Evolutionary conservation across 768 basidiomycete genomes (phyloP), one percentile per base, ranked within the genome.

Genomic region (Hygrocybe punicea): DNA sequence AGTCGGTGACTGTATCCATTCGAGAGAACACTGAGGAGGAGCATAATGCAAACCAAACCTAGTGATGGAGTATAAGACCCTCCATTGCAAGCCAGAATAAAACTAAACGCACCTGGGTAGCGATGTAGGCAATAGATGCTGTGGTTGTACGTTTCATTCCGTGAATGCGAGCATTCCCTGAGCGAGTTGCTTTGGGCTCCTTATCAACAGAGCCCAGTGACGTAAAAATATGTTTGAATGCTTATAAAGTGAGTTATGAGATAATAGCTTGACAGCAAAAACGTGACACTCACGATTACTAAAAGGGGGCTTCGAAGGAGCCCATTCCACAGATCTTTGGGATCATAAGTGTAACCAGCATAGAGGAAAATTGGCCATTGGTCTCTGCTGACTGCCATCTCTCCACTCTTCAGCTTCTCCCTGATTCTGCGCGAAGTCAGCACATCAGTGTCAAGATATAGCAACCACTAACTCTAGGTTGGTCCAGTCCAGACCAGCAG

Each of bases 401-500:
- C 51, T 11, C 53, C 39, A 46, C 40, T 54, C 35, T 16, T 11
- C 35, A 54, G 25, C 24, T 45, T 45, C 13, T 17, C 53, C n/a
- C 16, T 45, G 33, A 25, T 46, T 35, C 53, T 54, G 35, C 4
- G 34, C 3, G 19, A 29, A 23, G 16, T 39, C 11, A 24, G 39
- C 7, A 24, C 39, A 35, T 42, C 7, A 14, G 16, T 16, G 16
- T 19, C 10, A n/a, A 21, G 35, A 24, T 11, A 40, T 14, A 42
- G 40, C 40, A 33, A 53, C 19, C 9, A 24, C 64, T 21, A 54
- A 69, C 67, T 63, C 57, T 1, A 33, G 11, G 46, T 67, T 51
- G 6, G 23, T 17, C 67, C 66, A 67, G 24, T 65, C 61, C 1
- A 68, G 24, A 6, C 58, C 62, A 21, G 58, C 58, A 19, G 66